These are phyloP conservation scores for Salvia rosmarinus DNA, from an alignment of 257 asterid species.

Conservation along the genomic window DNA sequence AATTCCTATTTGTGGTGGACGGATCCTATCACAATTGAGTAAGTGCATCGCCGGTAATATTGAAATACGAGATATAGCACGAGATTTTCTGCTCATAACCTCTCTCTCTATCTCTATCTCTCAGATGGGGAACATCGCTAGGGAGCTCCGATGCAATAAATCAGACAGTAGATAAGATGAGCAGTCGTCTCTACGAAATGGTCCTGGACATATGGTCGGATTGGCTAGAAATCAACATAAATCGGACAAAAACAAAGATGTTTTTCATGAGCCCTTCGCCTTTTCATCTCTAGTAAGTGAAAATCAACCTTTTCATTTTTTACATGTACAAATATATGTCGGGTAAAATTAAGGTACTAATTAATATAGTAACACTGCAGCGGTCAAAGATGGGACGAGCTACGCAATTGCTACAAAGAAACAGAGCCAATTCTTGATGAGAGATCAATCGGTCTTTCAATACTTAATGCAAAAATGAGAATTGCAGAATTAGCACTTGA, in stretches of 20 bases:
- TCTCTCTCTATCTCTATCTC: not conserved
- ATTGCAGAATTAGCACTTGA: conserved; percentile 1
- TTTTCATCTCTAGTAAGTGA: conserved; percentile 40
- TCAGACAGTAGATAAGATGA: conserved; percentile 38
- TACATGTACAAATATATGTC: no score
- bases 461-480: not conserved
- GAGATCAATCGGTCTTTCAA: conserved; percentile 17
- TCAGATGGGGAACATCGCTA: conserved; percentile 67
- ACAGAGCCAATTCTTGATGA: conserved; percentile 31
- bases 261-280: conserved; percentile 68
- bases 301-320: no score
- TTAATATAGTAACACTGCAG: not conserved
- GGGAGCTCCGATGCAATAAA: conserved; percentile 46
- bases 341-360: no score
- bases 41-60: no score
- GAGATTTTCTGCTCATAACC: not conserved
- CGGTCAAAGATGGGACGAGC: not conserved
- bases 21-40: conserved; percentile 58
- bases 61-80: no score
- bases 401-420: conserved; percentile 28
- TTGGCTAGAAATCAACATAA: conserved; percentile 65
- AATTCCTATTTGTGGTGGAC: conserved; percentile 80
- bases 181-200: conserved; percentile 48
- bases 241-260: conserved; percentile 53
- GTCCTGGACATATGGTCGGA: conserved; percentile 67